Base-by-base conservation (phyloP, 129 eudicot species). In the Gnaphalium uliginosum region DNA sequence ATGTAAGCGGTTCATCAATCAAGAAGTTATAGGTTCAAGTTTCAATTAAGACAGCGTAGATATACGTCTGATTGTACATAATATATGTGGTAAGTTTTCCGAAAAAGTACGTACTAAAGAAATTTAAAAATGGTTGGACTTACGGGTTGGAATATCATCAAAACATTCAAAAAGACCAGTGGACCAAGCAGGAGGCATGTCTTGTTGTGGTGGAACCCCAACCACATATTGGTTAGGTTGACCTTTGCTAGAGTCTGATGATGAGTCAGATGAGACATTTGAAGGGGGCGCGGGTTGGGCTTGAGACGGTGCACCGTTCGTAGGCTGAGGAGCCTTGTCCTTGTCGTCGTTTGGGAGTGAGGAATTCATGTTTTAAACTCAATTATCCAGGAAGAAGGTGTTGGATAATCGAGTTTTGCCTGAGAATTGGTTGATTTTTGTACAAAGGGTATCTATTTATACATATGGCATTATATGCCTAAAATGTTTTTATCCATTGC, bases 101-200 rank as follows among this genome's bases (percentile, higher is more conserved):
- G 18, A 13, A 9, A 6, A 22, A 27, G 19, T 21, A 18, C 1
- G n/a, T 15, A 6, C 11, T 65, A 32, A 21, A 27, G 10, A 69
- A 26, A 39, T 9, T 9, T 3, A 59, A 15, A 22, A 23, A 18
- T 65, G 24, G 6, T 30, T 22, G 24, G 48, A 54, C 85, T 71
- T 71, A 81, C 85, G 21, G 58, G 78, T 81, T 25, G 72, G 81
- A 23, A 70, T 59, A 81, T 81, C 85, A 22, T 76, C 77, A 33
- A 71, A 72, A 66, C 81, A 76, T 53, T 81, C 85, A 11, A 81
- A 81, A 56, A 81, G 78, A n/a, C 81, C 81, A 18, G 85, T 81
- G 15, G 85, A 64, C 85, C 85, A 81, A 8, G 78, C 50, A 25
- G 83, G 83, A 27, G 17, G 48, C 62, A 21, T 14, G 79, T 17